Percentiles rank a stretch among this genome's conserved stretches.
Conservation (phyloP, 805 yeast genomes). For the Zygosaccharomyces bailii region DNA sequence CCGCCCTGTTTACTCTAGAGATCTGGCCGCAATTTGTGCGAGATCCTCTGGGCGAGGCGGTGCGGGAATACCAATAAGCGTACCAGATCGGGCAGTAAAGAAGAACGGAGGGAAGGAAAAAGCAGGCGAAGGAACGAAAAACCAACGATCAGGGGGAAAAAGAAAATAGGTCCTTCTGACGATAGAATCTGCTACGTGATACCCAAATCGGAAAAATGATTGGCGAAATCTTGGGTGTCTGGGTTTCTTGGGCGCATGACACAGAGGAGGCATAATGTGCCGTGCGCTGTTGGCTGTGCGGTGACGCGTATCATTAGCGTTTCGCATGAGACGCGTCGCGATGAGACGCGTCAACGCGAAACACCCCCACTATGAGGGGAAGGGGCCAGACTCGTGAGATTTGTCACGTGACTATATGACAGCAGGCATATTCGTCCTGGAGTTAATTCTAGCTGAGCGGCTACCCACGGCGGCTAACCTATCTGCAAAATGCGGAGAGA, state of each 20-base stretch:
- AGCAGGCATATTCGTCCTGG: too few species aligned
- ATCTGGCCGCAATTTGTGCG: constrained; percentile 4
- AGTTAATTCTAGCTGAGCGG: too few species aligned
- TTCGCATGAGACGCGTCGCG: neutral
- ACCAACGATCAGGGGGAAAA: neutral
- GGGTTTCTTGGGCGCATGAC: neutral
- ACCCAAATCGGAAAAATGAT: constrained; percentile 9
- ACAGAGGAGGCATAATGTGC: neutral
- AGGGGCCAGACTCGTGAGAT: neutral
- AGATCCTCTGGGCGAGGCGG: constrained; percentile 6
- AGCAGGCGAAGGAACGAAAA: neutral
- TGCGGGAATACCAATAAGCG: constrained; percentile 6
- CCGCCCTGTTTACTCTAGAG: constrained; percentile 6
- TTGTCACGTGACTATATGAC: too few species aligned
- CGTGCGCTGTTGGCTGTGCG: too few species aligned
- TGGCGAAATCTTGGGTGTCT: neutral
- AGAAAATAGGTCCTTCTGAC: too few species aligned
- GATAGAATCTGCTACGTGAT: neutral
- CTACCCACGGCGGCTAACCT: too few species aligned
- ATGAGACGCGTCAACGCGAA: constrained; percentile 1
- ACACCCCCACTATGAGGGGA: too few species aligned
- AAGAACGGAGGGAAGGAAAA: neutral
- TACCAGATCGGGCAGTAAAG: constrained; percentile 4
- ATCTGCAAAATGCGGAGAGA: too few species aligned
- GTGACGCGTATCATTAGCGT: too few species aligned